Evolutionary conservation across 306 rosid species (phyloP).

Genomic region (Crataegus laevigata): DNA sequence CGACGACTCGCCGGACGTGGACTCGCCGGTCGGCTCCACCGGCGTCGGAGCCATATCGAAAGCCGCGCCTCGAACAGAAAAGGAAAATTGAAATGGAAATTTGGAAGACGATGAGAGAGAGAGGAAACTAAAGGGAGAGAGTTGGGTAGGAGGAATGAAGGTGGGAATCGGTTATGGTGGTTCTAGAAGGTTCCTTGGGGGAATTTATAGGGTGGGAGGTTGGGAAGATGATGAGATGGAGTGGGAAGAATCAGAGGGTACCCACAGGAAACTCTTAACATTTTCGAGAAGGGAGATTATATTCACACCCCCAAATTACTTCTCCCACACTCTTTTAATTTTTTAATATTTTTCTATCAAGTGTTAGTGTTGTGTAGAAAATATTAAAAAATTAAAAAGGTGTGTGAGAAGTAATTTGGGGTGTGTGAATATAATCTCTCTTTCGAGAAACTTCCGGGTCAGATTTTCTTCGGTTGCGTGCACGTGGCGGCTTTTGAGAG

Average conservation of each 20-base stretch:
- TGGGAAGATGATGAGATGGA: not conserved
- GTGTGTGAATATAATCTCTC: no score
- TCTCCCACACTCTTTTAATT: no score
- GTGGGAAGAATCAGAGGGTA: constrained; percentile 16
- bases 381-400: no score
- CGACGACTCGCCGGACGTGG: constrained; percentile 22
- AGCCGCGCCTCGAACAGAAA: not conserved
- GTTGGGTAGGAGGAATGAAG: not conserved
- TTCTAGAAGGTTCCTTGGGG: constrained; percentile 76
- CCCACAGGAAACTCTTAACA: constrained; percentile 39
- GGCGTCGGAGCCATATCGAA: constrained; percentile 38
- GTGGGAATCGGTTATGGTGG: not conserved
- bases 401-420: no score
- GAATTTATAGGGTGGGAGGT: constrained; percentile 11
- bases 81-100: not conserved
- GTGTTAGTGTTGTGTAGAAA: no score
- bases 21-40: constrained; percentile 14
- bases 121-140: not conserved
- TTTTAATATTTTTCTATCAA: no score
- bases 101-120: not conserved
- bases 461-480: constrained; percentile 1
- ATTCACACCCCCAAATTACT: no score
- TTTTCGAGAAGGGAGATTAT: constrained; percentile 60
- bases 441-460: constrained; percentile 63
- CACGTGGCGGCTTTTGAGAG: constrained; percentile 7